phyloP scores from a whole-genome alignment of 2,329 filamentous ascomycete genomes.

The Talaromyces sp. region DNA sequence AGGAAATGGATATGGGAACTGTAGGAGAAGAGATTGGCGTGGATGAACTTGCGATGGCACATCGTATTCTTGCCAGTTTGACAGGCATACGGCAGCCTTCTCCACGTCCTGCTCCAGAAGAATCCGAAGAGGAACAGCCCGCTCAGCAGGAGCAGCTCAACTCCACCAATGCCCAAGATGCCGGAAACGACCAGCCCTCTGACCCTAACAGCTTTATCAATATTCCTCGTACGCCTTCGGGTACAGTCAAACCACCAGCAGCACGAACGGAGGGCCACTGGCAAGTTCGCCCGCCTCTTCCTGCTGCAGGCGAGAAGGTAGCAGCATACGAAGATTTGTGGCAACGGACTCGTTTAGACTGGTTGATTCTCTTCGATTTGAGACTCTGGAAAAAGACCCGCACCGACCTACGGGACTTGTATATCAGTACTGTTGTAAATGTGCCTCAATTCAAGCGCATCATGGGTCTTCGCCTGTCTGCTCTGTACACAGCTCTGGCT shows the following conservation, averaged over 20 bases:
- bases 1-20: slow-evolving; percentile 57
- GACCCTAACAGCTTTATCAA: slow-evolving; percentile 50
- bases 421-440: slow-evolving; percentile 93
- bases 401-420: slow-evolving; percentile 86
- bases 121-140: slow-evolving; percentile 33
- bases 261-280: slow-evolving; percentile 72
- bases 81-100: slow-evolving; percentile 67
- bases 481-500: slow-evolving; percentile 88
- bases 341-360: slow-evolving; percentile 86
- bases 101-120: slow-evolving; percentile 46
- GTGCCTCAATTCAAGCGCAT: slow-evolving; percentile 96
- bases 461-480: slow-evolving; percentile 88
- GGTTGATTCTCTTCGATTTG: slow-evolving; percentile 91
- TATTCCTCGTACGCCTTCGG: slow-evolving; percentile 79
- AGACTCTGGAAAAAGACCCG: slow-evolving; percentile 96
- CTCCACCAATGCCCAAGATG: slow-evolving; percentile 17
- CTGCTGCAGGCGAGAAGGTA: slow-evolving; percentile 63
- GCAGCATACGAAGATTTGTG: slow-evolving; percentile 84
- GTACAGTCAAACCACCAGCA: slow-evolving; percentile 44
- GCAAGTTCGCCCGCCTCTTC: slow-evolving; percentile 76
- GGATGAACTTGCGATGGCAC: slow-evolving; percentile 54
- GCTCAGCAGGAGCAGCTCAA: slow-evolving; percentile 20
- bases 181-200: slow-evolving; percentile 16
- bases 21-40: slow-evolving; percentile 71
- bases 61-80: slow-evolving; percentile 74